Conservation (phyloP, 2,329 filamentous ascomycete genomes). For the Stachybotrys chlorohalonatus region DNA sequence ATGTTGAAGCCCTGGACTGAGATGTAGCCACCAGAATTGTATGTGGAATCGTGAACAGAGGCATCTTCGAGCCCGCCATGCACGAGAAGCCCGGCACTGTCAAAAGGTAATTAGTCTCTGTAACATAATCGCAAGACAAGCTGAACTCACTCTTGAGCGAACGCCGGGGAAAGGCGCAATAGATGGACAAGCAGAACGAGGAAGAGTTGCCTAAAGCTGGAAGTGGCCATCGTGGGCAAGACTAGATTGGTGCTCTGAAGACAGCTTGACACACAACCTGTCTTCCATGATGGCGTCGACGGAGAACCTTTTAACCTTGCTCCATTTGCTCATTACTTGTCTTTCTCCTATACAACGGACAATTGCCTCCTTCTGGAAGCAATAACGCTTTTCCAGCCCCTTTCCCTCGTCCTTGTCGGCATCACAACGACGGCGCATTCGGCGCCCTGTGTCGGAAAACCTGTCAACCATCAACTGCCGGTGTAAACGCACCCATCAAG, state of each 20-base stretch:
- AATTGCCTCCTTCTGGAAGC: not conserved
- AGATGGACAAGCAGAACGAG: not conserved
- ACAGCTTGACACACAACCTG: not conserved
- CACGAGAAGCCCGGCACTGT: constrained; percentile 16
- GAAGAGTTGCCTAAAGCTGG: not conserved
- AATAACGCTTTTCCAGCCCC: not conserved
- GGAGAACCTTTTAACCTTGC: not conserved
- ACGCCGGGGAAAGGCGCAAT: not conserved
- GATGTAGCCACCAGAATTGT: constrained; percentile 36
- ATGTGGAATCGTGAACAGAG: constrained; percentile 19
- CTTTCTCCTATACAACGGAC: not conserved
- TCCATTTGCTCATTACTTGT: not conserved
- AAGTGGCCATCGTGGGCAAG: not conserved
- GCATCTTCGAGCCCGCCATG: constrained; percentile 23
- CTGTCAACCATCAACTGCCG: not conserved
- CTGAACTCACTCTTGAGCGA: not conserved
- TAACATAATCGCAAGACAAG: not conserved
- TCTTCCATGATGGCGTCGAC: not conserved
- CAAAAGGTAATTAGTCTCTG: not conserved
- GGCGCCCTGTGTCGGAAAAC: not conserved
- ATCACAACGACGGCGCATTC: not conserved
- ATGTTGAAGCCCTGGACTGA: constrained; percentile 34
- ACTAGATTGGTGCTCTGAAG: not conserved
- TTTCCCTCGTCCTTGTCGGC: not conserved
- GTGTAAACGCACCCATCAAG: too few relatives aligned